Base-by-base conservation (phyloP, 2,329 filamentous ascomycete species). In the Fusarium coffeatum region DNA sequence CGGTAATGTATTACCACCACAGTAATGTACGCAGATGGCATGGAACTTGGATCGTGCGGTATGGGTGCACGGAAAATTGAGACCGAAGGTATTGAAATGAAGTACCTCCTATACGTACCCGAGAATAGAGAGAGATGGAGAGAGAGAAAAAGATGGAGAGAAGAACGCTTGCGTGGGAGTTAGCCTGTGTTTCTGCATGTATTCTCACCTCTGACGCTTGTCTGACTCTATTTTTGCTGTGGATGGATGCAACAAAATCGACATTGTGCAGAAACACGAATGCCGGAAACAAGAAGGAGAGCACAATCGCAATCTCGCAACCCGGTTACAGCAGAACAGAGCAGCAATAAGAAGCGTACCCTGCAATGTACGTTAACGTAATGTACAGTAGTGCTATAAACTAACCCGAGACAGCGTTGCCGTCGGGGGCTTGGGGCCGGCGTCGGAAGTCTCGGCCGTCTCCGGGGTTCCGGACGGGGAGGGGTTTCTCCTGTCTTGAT, bases 401-500 rank as follows among this genome's bases (percentile, higher is more conserved):
- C 63, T 71, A 73, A 71, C 71, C 70, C 62, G 64, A 72, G 61
- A 72, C 68, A 72, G 70, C 49, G 65, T 69, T 71, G 66, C 68
- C 63, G 70, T 71, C 71, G 68, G 68, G 66, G 59, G 68, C 64
- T 71, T 64, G 48, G 57, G 43, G 62, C 62, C 58, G 70, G 61
- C 64, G 60, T 70, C 70, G 72, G 72, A 69, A 66, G 61, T 60
- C 57, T 71, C 66, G 57, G 61, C 68, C 70, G 71, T 68, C 70
- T 70, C 68, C 72, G 70, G 71, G 68, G 54, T 64, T 68, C 59
- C 66, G 58, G 54, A 55, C 49, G 54, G 63, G 55, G 34, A 54
- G 50, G 40, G 57, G 56, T 27, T 37, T 28, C 40, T 42, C 51
- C 51, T 43, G 16, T 42, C 37, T 43, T 41, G 49, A n/a, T 27